phyloP scores from a whole-genome alignment of 1,284 basidiomycete species.

The Cryptococcus hybrid region DNA sequence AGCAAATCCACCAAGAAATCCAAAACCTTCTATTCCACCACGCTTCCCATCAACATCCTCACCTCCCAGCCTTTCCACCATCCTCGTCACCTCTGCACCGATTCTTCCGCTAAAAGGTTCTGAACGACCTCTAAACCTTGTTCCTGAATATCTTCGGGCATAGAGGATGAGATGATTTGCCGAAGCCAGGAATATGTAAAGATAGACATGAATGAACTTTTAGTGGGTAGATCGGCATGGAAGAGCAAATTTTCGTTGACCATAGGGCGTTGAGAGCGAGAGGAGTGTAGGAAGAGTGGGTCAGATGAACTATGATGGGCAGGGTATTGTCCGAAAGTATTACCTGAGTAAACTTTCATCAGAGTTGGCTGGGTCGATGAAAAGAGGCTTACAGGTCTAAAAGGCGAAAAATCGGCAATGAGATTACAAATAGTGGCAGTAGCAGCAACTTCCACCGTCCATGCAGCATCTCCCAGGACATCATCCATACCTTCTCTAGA shows the following conservation, averaged over 20 bases:
- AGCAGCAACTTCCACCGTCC: conserved; percentile 68
- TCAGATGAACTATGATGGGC: conserved; percentile 60
- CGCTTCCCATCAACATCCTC: background rate
- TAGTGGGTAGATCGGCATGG: conserved; percentile 61
- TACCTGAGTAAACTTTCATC: conserved; percentile 47
- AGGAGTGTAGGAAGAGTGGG: conserved; percentile 57
- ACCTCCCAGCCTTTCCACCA: background rate
- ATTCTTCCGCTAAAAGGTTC: conserved; percentile 43
- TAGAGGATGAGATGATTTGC: conserved; percentile 15
- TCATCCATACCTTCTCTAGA: conserved; percentile 34
- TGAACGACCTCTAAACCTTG: conserved; percentile 44
- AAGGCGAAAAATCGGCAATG: conserved; percentile 79
- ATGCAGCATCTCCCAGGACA: conserved; percentile 57
- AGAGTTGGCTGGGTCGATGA: background rate
- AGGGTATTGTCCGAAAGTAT: conserved; percentile 66
- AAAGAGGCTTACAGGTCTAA: conserved; percentile 59
- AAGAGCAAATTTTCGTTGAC: conserved; percentile 75
- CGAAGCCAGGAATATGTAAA: conserved; percentile 59
- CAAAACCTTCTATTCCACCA: background rate
- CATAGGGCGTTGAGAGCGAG: conserved; percentile 69
- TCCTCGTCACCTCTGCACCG: background rate
- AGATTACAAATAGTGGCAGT: conserved; percentile 77
- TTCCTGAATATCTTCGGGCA: conserved; percentile 25
- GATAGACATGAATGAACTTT: conserved; percentile 61
- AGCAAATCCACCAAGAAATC: background rate